A percentile compares a stretch with the other conserved stretches of the same genome.
Evolutionary conservation across 163 green algal genomes (phyloP).

Genomic region (Scenedesmus sp.): DNA sequence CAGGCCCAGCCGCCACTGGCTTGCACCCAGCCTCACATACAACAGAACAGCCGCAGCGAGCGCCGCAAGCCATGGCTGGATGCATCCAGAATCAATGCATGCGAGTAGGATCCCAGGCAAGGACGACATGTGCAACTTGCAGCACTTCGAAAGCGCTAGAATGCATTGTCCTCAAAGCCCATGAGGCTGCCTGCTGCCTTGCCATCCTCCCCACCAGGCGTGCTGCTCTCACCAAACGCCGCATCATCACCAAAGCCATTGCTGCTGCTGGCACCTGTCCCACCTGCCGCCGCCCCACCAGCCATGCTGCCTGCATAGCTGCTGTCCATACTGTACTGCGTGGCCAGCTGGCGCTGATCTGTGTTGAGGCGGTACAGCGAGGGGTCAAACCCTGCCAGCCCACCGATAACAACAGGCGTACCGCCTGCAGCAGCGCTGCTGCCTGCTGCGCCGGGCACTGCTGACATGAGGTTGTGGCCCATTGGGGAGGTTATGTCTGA

Average conservation of each 20-base stretch:
- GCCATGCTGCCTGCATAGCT: conserved; percentile 29
- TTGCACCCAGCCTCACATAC: too few relatives aligned
- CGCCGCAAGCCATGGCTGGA: too few relatives aligned
- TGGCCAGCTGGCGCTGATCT: conserved; percentile 11
- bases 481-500: conserved; percentile 3
- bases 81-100: too few relatives aligned
- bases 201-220: background rate
- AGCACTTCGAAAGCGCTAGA: conserved; percentile 13
- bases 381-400: conserved; percentile 44
- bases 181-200: background rate
- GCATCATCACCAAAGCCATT: conserved; percentile 39
- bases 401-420: background rate
- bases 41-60: too few relatives aligned
- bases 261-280: conserved; percentile 10
- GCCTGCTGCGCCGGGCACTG: background rate
- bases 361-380: conserved; percentile 28
- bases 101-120: too few relatives aligned
- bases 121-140: background rate
- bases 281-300: background rate
- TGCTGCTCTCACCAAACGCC: background rate
- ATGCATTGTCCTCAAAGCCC: conserved; percentile 55
- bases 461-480: background rate
- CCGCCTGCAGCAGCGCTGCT: background rate
- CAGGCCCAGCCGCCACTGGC: too few relatives aligned
- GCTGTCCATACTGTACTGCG: conserved; percentile 37